Percentiles rank a stretch among this genome's conserved stretches.
phyloP scores from a whole-genome alignment of 148 eudicot species.

The Nepenthes gracilis region DNA sequence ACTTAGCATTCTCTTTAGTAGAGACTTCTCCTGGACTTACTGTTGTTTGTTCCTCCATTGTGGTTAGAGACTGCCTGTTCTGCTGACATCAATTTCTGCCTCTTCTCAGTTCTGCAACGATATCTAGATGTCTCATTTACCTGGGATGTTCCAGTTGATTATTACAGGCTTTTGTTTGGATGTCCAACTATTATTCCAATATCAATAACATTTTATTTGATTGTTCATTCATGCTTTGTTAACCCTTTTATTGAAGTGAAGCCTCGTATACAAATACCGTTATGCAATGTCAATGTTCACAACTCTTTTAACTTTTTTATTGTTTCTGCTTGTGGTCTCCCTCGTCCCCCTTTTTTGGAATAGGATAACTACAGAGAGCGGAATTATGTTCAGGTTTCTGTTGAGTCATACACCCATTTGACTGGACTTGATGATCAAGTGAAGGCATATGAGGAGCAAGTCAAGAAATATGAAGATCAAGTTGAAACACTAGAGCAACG shows the following conservation, averaged over 20 bases:
- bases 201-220: too few species aligned
- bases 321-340: not conserved
- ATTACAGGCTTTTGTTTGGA: too few species aligned
- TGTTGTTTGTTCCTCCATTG: too few species aligned
- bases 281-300: not conserved
- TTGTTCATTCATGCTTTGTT: too few species aligned
- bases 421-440: conserved; percentile 49
- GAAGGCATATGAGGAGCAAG: conserved; percentile 34
- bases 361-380: conserved; percentile 36
- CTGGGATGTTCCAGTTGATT: too few species aligned
- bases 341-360: not conserved
- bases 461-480: conserved; percentile 43
- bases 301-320: not conserved
- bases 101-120: too few species aligned
- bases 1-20: not conserved
- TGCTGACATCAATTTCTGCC: too few species aligned
- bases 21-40: too few species aligned
- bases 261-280: not conserved
- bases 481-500: conserved; percentile 56
- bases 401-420: conserved; percentile 55
- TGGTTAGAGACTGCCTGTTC: too few species aligned
- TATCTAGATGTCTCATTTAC: too few species aligned
- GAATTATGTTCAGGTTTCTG: conserved; percentile 58
- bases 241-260: too few species aligned
- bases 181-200: too few species aligned